Conservation (phyloP, 352 stramenopile species). For the Peronospora tabacina region DNA sequence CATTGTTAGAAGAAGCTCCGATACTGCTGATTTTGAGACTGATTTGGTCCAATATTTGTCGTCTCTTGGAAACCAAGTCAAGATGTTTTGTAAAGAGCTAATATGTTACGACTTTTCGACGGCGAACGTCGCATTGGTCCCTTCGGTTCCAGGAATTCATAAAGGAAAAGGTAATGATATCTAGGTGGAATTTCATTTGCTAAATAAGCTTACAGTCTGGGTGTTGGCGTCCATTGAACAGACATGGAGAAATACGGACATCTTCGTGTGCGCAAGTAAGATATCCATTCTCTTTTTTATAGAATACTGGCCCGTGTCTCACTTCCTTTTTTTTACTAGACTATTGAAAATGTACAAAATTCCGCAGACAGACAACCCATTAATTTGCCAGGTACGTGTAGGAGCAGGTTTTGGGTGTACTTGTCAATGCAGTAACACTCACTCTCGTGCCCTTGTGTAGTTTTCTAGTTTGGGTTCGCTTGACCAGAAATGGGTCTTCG, state of each 20-base stretch:
- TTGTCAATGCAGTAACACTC: neutral
- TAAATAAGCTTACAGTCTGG: constrained; percentile 1
- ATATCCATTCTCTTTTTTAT: constrained; percentile 2
- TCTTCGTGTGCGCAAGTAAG: constrained; percentile 55
- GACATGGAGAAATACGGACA: constrained; percentile 82
- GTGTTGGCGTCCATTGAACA: constrained; percentile 13
- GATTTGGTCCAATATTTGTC: constrained; percentile 63
- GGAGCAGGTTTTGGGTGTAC: neutral
- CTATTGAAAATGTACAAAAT: constrained; percentile 46
- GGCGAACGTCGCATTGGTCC: constrained; percentile 49
- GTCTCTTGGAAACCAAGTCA: constrained; percentile 35
- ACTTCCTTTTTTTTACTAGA: constrained; percentile 18
- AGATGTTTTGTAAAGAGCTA: constrained; percentile 43
- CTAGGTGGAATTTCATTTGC: neutral
- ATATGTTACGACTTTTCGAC: constrained; percentile 54
- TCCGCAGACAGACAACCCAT: constrained; percentile 43
- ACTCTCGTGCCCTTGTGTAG: constrained; percentile 16
- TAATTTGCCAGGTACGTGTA: constrained; percentile 54
- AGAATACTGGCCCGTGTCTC: constrained; percentile 1
- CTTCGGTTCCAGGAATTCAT: constrained; percentile 64
- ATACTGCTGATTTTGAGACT: constrained; percentile 40
- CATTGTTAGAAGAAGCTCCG: neutral
- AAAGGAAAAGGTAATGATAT: constrained; percentile 46
- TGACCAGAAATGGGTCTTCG: constrained; percentile 78
- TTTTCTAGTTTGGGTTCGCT: constrained; percentile 79